Percentiles rank a stretch among this genome's conserved stretches.
Evolutionary conservation across 176 grass and related monocot genomes (phyloP).

Genomic region (Phyllostachys edulis): DNA sequence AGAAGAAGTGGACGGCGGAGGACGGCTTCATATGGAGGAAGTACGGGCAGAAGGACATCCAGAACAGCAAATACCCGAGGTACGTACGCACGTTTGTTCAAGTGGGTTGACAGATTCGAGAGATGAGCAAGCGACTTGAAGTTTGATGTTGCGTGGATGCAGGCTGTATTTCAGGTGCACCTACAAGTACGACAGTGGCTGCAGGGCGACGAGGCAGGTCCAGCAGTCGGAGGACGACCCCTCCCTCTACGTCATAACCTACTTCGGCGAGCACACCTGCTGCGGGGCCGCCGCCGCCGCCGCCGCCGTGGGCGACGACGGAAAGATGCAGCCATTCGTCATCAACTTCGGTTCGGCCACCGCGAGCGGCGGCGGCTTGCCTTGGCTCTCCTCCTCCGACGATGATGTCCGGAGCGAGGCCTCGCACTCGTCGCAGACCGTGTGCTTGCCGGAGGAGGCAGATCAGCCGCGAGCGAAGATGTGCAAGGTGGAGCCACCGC

Average conservation of each 20-base stretch:
- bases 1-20: conserved; percentile 10
- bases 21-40: conserved; percentile 55
- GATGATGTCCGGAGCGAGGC: background rate
- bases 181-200: conserved; percentile 42
- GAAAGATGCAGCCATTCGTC: background rate
- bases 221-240: conserved; percentile 45
- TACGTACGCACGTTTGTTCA: background rate
- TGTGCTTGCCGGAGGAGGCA: background rate
- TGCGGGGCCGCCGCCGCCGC: background rate
- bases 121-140: background rate
- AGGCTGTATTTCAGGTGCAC: conserved; percentile 59
- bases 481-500: background rate
- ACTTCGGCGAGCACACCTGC: conserved; percentile 59
- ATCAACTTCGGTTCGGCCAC: conserved; percentile 40
- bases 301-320: background rate
- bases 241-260: conserved; percentile 44
- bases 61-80: conserved; percentile 43
- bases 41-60: conserved; percentile 63
- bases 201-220: conserved; percentile 52
- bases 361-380: background rate
- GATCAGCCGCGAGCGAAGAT: background rate
- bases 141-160: background rate
- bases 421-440: background rate
- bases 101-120: background rate
- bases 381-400: background rate